These are phyloP conservation scores for Epichloe typhina DNA, from an alignment of 2,329 filamentous ascomycete genomes.

Conservation along the genomic window DNA sequence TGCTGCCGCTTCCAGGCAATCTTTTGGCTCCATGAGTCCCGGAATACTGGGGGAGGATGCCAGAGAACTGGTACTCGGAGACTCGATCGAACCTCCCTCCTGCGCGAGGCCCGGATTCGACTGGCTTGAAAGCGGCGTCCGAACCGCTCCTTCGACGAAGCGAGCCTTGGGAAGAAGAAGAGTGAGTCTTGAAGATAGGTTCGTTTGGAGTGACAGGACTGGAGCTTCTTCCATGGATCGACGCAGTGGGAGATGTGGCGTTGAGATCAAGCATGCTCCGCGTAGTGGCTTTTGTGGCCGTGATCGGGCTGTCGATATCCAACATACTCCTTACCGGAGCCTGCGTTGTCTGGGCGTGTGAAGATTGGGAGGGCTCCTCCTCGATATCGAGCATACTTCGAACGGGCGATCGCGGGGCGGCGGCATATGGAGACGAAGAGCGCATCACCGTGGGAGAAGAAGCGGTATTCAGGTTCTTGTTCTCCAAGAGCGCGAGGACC, in stretches of 20 bases:
- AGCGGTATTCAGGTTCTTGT: slow-evolving; percentile 20
- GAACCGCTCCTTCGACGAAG: slow-evolving; percentile 41
- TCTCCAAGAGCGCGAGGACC: slow-evolving; percentile 56
- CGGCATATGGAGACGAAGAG: slow-evolving; percentile 40
- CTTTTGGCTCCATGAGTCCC: slow-evolving; percentile 20
- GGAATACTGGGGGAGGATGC: slow-evolving; percentile 23
- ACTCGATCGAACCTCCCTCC: slow-evolving; percentile 28
- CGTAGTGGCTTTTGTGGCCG: slow-evolving; percentile 24
- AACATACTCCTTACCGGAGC: slow-evolving; percentile 53
- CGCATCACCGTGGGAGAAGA: slow-evolving; percentile 25
- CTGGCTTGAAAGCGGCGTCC: slow-evolving; percentile 35
- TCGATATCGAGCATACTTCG: slow-evolving; percentile 55
- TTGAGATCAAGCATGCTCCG: slow-evolving; percentile 42
- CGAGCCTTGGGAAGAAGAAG: slow-evolving; percentile 9
- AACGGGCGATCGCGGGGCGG: slow-evolving; percentile 49
- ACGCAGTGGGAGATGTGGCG: slow-evolving; percentile 19
- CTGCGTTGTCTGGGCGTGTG: slow-evolving; percentile 24
- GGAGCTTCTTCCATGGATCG: slow-evolving; percentile 17
- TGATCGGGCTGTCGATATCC: slow-evolving; percentile 35
- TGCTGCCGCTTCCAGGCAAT: slow-evolving; percentile 16
- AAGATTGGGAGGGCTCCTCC: slow-evolving; percentile 16
- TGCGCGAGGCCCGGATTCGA: slow-evolving; percentile 28
- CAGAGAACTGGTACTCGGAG: slow-evolving; percentile 47
- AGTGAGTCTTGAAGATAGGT: slow-evolving; percentile 10
- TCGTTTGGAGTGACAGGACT: slow-evolving; percentile 20